Evolutionary conservation across 208 protist species (phyloP).

Genomic region (Vickermania ingenoplastis): DNA sequence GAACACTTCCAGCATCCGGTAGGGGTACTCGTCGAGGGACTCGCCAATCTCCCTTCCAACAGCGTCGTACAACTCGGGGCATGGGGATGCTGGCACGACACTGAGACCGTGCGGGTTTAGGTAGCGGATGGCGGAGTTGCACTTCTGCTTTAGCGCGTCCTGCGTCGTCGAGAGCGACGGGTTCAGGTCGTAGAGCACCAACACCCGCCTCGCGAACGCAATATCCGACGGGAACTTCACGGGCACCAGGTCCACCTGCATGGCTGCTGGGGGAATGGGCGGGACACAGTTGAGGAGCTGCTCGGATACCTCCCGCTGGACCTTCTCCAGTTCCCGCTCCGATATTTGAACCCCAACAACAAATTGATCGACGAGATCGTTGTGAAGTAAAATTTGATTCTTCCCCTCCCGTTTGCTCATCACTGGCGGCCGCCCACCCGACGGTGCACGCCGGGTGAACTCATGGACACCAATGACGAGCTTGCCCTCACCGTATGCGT

Average conservation of each 20-base stretch:
- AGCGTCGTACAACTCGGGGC: neutral
- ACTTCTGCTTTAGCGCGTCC: conserved; percentile 49
- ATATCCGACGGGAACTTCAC: conserved; percentile 34
- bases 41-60: conserved; percentile 7
- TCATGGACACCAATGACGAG: conserved; percentile 59
- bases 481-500: conserved; percentile 48
- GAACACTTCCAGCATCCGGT: conserved; percentile 28
- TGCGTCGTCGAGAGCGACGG: conserved; percentile 9
- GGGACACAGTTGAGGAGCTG: conserved; percentile 50
- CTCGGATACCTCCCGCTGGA: conserved; percentile 37
- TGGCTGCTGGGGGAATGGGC: conserved; percentile 33
- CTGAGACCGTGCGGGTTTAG: conserved; percentile 38
- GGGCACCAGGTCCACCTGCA: conserved; percentile 37
- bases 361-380: conserved; percentile 54
- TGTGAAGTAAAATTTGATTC: conserved; percentile 36
- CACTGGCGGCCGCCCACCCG: conserved; percentile 7
- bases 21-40: neutral
- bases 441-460: conserved; percentile 23
- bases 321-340: conserved; percentile 21
- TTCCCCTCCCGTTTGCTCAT: conserved; percentile 25
- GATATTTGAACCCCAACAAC: conserved; percentile 44
- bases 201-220: conserved; percentile 21
- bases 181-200: conserved; percentile 38
- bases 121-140: conserved; percentile 43
- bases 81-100: conserved; percentile 28